phyloP scores from a whole-genome alignment of 2,329 filamentous ascomycete species.

The Fusarium kyushuense region DNA sequence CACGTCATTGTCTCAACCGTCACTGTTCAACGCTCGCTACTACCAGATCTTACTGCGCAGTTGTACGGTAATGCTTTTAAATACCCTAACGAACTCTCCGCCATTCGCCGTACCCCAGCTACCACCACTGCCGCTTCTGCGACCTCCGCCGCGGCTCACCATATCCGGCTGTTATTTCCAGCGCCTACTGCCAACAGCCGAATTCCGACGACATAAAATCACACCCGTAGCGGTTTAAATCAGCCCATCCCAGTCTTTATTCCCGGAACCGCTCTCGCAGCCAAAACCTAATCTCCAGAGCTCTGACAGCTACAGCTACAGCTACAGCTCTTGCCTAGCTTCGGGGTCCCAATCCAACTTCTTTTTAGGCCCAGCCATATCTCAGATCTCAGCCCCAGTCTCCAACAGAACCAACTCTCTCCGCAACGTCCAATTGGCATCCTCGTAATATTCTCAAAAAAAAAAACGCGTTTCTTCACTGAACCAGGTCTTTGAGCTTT shows the following conservation, averaged over 20 bases:
- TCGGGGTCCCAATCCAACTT: slow-evolving; percentile 11
- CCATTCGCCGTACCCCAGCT: slow-evolving; percentile 26
- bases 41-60: background rate
- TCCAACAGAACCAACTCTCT: slow-evolving; percentile 26
- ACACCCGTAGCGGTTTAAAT: slow-evolving; percentile 18
- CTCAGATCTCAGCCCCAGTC: slow-evolving; percentile 33
- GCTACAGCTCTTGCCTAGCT: slow-evolving; percentile 16
- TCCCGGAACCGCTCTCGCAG: slow-evolving; percentile 25
- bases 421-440: slow-evolving; percentile 22
- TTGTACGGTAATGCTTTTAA: slow-evolving; percentile 9
- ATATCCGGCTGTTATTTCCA: slow-evolving; percentile 50
- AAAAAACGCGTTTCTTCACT: slow-evolving; percentile 13
- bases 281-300: slow-evolving; percentile 25
- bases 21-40: slow-evolving; percentile 1
- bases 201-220: slow-evolving; percentile 34
- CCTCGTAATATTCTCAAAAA: slow-evolving; percentile 22
- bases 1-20: slow-evolving; percentile 1
- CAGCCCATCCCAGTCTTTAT: slow-evolving; percentile 34
- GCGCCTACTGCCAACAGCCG: slow-evolving; percentile 44
- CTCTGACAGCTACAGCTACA: slow-evolving; percentile 27
- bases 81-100: slow-evolving; percentile 29
- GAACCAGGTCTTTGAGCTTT: slow-evolving; percentile 19
- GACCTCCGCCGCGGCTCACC: slow-evolving; percentile 31
- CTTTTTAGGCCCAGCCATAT: slow-evolving; percentile 27
- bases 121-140: slow-evolving; percentile 29